Conservation (phyloP, 2,329 filamentous ascomycete genomes). For the Fusarium sp. region DNA sequence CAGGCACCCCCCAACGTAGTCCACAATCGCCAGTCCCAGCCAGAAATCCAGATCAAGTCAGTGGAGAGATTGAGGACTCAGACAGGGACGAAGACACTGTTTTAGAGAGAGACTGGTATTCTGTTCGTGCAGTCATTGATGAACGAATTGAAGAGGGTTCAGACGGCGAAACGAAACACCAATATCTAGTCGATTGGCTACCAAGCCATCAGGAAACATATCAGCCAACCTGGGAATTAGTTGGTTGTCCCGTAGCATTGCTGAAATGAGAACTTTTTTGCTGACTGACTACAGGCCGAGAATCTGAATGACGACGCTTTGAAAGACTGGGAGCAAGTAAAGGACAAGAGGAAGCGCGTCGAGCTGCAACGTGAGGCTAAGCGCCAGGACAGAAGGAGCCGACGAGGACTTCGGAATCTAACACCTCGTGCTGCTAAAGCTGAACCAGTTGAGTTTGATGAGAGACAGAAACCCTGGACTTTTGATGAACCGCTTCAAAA, state of each 20-base stretch:
- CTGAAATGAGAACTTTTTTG: background rate
- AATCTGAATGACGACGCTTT: slow-evolving; percentile 38
- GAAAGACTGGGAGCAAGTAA: slow-evolving; percentile 49
- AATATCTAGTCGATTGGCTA: slow-evolving; percentile 57
- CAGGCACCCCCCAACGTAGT: background rate
- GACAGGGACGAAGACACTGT: background rate
- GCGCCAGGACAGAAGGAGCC: slow-evolving; percentile 14
- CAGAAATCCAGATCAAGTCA: background rate
- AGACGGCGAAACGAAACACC: slow-evolving; percentile 37
- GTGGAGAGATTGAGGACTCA: background rate
- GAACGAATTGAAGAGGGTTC: slow-evolving; percentile 40
- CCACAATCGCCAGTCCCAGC: background rate
- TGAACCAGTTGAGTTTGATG: slow-evolving; percentile 12
- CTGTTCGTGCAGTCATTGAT: slow-evolving; percentile 52
- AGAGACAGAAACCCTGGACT: slow-evolving; percentile 40
- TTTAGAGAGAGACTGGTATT: slow-evolving; percentile 47
- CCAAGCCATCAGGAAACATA: slow-evolving; percentile 51
- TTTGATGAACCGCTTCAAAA: slow-evolving; percentile 24
- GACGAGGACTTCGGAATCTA: slow-evolving; percentile 5
- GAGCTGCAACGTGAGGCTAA: background rate
- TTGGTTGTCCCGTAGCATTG: slow-evolving; percentile 7
- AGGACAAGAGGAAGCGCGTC: slow-evolving; percentile 12
- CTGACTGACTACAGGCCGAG: background rate
- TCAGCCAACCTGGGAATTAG: slow-evolving; percentile 51
- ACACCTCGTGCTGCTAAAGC: slow-evolving; percentile 4